phyloP scores from a whole-genome alignment of 179 eudicot genomes.

The Beta macrorhiza region DNA sequence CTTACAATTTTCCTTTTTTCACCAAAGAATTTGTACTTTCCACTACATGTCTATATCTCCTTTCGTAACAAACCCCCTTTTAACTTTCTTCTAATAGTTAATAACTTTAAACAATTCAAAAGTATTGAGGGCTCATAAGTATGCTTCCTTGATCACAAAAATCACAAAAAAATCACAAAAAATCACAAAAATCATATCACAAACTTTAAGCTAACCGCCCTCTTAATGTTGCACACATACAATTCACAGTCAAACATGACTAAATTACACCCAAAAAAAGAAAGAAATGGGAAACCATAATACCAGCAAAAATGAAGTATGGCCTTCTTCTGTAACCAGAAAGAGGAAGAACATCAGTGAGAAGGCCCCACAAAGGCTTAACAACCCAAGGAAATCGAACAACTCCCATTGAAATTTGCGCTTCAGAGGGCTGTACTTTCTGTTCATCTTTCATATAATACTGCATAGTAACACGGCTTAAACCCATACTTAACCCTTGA shows the following conservation, averaged over 20 bases:
- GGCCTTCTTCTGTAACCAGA: slow-evolving; percentile 41
- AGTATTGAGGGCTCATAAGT: no score
- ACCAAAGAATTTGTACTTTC: neutral
- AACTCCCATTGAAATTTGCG: slow-evolving; percentile 31
- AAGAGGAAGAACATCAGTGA: slow-evolving; percentile 34
- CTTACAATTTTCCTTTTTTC: neutral
- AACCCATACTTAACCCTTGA: slow-evolving; percentile 33
- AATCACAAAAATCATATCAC: no score
- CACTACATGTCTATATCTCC: neutral
- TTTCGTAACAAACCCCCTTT: no score
- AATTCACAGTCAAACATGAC: neutral
- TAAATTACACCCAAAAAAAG: neutral
- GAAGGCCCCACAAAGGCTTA: slow-evolving; percentile 36
- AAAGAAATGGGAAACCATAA: neutral
- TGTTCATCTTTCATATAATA: slow-evolving; percentile 37
- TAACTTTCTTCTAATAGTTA: no score
- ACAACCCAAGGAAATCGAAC: slow-evolving; percentile 31
- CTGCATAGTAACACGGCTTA: slow-evolving; percentile 28
- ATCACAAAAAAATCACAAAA: neutral
- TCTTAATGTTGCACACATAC: neutral
- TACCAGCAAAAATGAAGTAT: slow-evolving; percentile 55
- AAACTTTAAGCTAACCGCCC: no score
- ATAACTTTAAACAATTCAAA: no score
- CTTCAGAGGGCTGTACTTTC: slow-evolving; percentile 34
- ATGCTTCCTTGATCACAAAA: neutral